Evolutionary conservation across 352 stramenopile genomes (phyloP).

Genomic region (Globisporangium emineosum): DNA sequence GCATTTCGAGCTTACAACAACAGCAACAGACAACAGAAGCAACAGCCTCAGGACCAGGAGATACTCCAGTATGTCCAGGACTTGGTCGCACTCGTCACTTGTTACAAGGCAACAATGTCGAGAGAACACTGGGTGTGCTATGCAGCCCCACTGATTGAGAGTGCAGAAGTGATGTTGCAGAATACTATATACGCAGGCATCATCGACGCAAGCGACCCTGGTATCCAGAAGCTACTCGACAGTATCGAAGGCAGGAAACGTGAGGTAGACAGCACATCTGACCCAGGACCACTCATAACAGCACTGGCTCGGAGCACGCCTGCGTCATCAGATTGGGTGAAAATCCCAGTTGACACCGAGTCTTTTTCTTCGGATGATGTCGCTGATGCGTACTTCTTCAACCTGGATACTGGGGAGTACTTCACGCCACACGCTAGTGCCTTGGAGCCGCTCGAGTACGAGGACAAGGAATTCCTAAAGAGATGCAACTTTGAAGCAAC

Average conservation of each 20-base stretch:
- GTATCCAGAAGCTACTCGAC: conserved; percentile 1
- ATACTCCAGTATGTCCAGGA: conserved; percentile 17
- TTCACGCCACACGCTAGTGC: conserved; percentile 5
- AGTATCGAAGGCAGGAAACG: conserved; percentile 6
- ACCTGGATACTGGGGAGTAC: conserved; percentile 58
- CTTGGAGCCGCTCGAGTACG: conserved; percentile 55
- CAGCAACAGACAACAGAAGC: not conserved
- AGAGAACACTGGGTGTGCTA: conserved; percentile 16
- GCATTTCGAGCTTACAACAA: not conserved
- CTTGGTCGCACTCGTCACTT: conserved; percentile 33
- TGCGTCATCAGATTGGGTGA: conserved; percentile 63
- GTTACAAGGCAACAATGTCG: conserved; percentile 35
- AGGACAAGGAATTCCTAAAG: conserved; percentile 28
- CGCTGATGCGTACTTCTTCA: conserved; percentile 41
- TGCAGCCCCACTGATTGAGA: conserved; percentile 16
- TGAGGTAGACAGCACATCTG: conserved; percentile 21
- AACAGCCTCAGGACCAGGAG: not conserved
- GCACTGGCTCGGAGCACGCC: conserved; percentile 32
- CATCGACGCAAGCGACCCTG: not conserved
- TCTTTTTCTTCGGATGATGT: not conserved
- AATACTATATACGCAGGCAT: not conserved
- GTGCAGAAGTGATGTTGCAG: conserved; percentile 15
- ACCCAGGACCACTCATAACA: conserved; percentile 20
- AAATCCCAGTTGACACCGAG: conserved; percentile 15
- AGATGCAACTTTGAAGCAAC: conserved; percentile 20